These are phyloP conservation scores for Elasticomyces elasticus DNA, from an alignment of 495 filamentous ascomycete genomes.

Conservation along the genomic window DNA sequence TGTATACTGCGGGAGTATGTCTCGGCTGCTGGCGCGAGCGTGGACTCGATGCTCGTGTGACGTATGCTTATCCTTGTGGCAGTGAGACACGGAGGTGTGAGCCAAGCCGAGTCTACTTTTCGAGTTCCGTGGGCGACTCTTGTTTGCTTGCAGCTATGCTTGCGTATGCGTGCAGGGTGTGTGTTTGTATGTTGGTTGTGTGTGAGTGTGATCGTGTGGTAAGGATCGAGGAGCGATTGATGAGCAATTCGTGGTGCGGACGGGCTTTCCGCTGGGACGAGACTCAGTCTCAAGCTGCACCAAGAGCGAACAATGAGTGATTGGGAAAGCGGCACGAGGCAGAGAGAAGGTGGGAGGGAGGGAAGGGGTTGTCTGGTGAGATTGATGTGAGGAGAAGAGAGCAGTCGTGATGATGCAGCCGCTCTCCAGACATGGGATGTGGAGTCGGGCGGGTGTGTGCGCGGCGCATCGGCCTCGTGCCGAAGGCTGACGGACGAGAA, in stretches of 20 bases:
- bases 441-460: too few species aligned
- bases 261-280: slow-evolving; percentile 4
- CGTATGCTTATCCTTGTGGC: background rate
- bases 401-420: background rate
- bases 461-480: too few species aligned
- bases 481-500: too few species aligned
- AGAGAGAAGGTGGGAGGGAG: slow-evolving; percentile 5
- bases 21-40: background rate
- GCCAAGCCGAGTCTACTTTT: background rate
- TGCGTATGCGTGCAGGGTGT: background rate
- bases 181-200: slow-evolving; percentile 11
- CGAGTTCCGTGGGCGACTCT: background rate
- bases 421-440: too few species aligned
- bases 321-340: slow-evolving; percentile 14
- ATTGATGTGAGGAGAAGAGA: background rate
- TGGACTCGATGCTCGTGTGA: background rate
- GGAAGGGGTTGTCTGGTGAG: background rate
- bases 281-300: background rate
- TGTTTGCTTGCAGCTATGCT: background rate
- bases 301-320: slow-evolving; percentile 12
- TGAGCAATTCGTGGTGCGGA: background rate
- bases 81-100: background rate
- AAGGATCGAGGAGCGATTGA: slow-evolving; percentile 18
- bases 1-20: background rate
- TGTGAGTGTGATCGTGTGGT: slow-evolving; percentile 20